Evolutionary conservation across 352 stramenopile genomes (phyloP), one percentile per base, ranked within the genome.

Genomic region (Thraustotheca clavata): DNA sequence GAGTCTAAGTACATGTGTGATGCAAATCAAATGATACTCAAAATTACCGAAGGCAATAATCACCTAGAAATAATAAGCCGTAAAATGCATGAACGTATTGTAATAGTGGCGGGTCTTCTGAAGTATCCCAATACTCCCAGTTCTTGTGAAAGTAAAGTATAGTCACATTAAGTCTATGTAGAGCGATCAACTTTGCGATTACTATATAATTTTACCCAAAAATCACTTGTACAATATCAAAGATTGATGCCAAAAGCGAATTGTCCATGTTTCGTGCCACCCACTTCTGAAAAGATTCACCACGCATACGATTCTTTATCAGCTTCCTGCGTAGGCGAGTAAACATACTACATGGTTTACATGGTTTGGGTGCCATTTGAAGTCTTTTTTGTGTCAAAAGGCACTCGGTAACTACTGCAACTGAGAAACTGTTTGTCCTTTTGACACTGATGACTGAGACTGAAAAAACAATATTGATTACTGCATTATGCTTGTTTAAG

Each of bases 171-270:
- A 62, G 2, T n/a, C 55, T 62, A 52, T 24, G 39, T 24, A 47
- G 4, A 5, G 2, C 4, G 2, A 24, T 27, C 2, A 24, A n/a
- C n/a, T 4, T 2, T 4, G 2, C n/a, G 22, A 4, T n/a, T 24
- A 47, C 4, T n/a, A 2, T 24, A 4, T 47, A 4, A 4, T 4
- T 24, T n/a, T 62, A 62, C 55, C 55, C 55, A 31, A 62, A 41
- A 5, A 62, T n/a, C 33, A 62, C 55, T 62, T 62, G 55, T n/a
- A 62, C 39, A 27, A 62, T 62, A 41, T 62, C 55, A 22, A 62
- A 36, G 9, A 11, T 20, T 2, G 35, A 50, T 9, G 55, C 55
- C 18, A 62, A 36, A 22, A 62, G 31, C 0, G 55, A 62, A 29
- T 62, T 62, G 55, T 62, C 55, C 16, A 62, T 62, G 55, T 62